Percentiles rank a stretch among this genome's conserved stretches.
Evolutionary conservation across 2,329 filamentous ascomycete genomes (phyloP).

Genomic region (Trichoderma endophyticum): DNA sequence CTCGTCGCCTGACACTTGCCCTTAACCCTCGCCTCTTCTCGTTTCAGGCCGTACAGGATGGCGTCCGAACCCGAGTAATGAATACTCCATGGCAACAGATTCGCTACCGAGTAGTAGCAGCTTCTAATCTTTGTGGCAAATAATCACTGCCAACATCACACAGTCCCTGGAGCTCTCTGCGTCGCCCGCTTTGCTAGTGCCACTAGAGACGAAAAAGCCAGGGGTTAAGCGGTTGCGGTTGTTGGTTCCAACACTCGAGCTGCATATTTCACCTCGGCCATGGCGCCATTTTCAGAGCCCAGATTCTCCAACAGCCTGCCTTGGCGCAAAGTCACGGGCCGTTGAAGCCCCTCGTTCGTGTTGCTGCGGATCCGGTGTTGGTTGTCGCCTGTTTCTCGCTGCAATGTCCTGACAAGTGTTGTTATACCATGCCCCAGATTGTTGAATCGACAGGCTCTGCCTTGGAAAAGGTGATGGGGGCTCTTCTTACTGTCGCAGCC

Average conservation of each 20-base stretch:
- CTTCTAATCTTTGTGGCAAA: not conserved
- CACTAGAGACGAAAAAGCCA: not conserved
- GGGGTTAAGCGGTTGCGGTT: constrained; percentile 4
- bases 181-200: not conserved
- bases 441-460: not conserved
- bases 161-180: not conserved
- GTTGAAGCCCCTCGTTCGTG: not conserved
- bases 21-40: not conserved
- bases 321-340: not conserved
- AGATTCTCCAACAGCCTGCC: not conserved
- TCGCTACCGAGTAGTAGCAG: not conserved
- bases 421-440: not conserved
- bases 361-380: not conserved
- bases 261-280: constrained; percentile 8
- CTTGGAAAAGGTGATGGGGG: not conserved
- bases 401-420: constrained; percentile 4
- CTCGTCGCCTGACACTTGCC: not conserved
- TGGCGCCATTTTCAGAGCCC: constrained; percentile 12
- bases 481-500: not conserved
- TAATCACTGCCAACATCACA: not conserved
- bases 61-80: not conserved
- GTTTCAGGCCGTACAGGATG: not conserved
- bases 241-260: constrained; percentile 17
- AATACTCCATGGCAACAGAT: too few relatives aligned
- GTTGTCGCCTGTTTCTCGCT: not conserved